Evolutionary conservation across 2,329 filamentous ascomycete species (phyloP), one percentile per base, ranked within the genome.

Genomic region (Aureobasidium sp.): DNA sequence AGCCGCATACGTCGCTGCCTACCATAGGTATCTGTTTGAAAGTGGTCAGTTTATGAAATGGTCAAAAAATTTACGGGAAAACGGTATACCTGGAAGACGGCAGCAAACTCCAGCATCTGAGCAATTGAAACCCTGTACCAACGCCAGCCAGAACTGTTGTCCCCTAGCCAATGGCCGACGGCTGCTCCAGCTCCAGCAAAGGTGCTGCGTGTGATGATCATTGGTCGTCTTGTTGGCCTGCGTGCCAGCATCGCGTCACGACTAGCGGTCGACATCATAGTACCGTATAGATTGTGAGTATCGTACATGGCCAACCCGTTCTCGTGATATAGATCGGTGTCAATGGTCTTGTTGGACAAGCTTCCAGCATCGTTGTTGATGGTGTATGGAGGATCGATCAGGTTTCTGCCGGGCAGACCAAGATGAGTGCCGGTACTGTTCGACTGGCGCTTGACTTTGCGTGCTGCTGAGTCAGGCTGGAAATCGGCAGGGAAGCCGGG

Each of bases 251-350:
- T 89, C 1, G 89, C 85, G 14, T 80, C 73, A 58, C 83, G 81
- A 0, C 86, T 88, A 5, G 82, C 76, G 19, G 78, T 74, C 1
- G 85, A 87, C 88, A 91, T 92, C 85, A 90, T 80, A 68, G 83
- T 82, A 1, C 89, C 89, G 71, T 89, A 91, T 1, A 91, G 73
- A 67, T 91, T 91, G 71, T 92, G 89, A 0, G 85, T 88, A 67
- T 92, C 89, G 69, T 89, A 90, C 72, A 89, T 84, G 22, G 79
- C 77, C 40, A 85, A 75, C 1, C 87, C 87, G 62, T 88, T 85
- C 45, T 84, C 79, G 70, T 90, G 87, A 9, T 86, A 79, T 9
- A 90, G 74, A 68, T 90, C 82, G 0, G 87, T 88, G 65, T 84
- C 79, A 59, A 90, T 82, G 0, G 88, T 79, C 52, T 69, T 68